Base-by-base conservation (phyloP, 1,284 basidiomycete genomes). In the Sanguinoderma infundibulare region DNA sequence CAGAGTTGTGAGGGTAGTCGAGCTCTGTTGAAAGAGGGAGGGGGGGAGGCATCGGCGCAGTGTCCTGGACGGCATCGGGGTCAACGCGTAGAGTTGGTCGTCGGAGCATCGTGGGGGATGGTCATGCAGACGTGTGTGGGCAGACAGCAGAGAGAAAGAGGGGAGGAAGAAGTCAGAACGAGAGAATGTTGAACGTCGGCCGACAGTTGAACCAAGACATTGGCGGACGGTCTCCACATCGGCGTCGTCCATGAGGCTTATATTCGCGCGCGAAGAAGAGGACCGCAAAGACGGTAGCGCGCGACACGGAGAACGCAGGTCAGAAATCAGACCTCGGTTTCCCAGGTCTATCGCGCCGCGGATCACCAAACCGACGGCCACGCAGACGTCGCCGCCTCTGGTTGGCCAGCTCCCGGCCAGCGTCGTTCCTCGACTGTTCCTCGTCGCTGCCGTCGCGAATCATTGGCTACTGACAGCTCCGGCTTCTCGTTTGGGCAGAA, bases 1-100 rank as follows among this genome's bases (percentile, higher is more conserved):
- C 70, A 15, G 74, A 74, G 38, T 67, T 71, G 62, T 74, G 69
- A 30, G 72, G 68, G 44, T 70, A 72, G 32, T 62, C 64, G 24
- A 56, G 53, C 53, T 58, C 56, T 38, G 62, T 34, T 35, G 53
- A 39, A 15, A 36, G 22, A 10, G 51, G 42, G 14, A 40, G 38
- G 5, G 44, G 24, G 34, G 50, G 17, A 51, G 38, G 26, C 10
- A 36, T 9, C 3, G n/a, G n/a, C n/a, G 46, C 28, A 30, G 57
- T 61, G 20, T 52, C 65, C 56, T 55, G 52, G 20, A 24, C 36
- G 8, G 40, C 59, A 34, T 57, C 56, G 42, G 63, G 59, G 49
- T 67, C 65, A 55, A 67, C 59, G 54, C 63, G 65, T 20, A 67
- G 65, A n/a, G 60, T 42, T 32, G 65, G 65, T 30, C 60, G 55